Base-by-base conservation (phyloP, 495 filamentous ascomycete species). In the Pyrenopolyporus hunteri region DNA sequence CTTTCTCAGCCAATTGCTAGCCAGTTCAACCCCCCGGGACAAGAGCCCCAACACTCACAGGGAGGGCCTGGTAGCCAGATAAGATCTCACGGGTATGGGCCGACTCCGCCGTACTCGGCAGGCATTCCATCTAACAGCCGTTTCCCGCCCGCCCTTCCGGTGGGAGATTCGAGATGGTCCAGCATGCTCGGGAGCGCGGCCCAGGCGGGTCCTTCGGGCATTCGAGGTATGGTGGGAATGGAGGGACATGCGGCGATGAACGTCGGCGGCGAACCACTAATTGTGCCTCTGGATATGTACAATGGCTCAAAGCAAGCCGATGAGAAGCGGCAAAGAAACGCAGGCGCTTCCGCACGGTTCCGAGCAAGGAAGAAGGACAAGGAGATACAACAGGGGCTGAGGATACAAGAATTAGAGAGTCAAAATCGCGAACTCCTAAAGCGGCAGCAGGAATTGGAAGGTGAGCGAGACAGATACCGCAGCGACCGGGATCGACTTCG, bases 291-390 rank as follows among this genome's bases (percentile, higher is more conserved):
- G 55, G 78, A 95, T 67, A 82, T 89, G 62, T 90, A 92, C 59
- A 87, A 88, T 59, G 93, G 87, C 16, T 96, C 90, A 54, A 91
- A 88, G 60, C 87, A 87, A 62, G 89, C 91, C 64, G 91, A 95
- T 60, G 91, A 96, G 76, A 98, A 97, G 74, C 82, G 91, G 45
- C 90, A 91, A 75, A 88, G 92, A 33, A 98, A 98, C 70, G 96
- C 95, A 45, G 91, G 90, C 37, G 94, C 94, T 6, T 97, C 92
- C 33, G 87, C 92, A 54, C 80, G 94, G 35, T 97, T 98, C 66
- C 87, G 94, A 50, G 86, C 89, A 69, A 83, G 93, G 47, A 85
- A 90, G 64, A 98, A 97, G 73, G 88, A 94, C 67, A 92, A 91
- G 67, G 93, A 97, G 73, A 82, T 83, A 64, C 88, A 92, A 67